Evolutionary conservation across 108 stramenopile species (phyloP).

Genomic region (Skeletonema potamos): DNA sequence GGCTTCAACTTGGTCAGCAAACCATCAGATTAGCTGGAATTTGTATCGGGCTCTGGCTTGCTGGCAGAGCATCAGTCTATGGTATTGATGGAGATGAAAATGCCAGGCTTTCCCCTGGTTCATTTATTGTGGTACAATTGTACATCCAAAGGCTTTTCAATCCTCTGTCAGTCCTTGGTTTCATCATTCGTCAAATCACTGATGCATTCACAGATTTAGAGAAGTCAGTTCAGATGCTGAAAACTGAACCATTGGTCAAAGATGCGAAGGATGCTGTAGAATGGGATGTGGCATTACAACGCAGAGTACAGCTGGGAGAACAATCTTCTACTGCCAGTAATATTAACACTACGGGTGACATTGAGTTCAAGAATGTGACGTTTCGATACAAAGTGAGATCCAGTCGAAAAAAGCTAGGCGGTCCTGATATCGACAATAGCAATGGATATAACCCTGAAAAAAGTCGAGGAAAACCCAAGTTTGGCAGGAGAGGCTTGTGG

Average conservation of each 20-base stretch:
- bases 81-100: constrained; percentile 10
- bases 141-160: constrained; percentile 47
- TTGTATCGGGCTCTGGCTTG: constrained; percentile 33
- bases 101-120: constrained; percentile 28
- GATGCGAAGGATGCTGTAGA: constrained; percentile 43
- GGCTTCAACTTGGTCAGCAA: constrained; percentile 46
- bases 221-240: constrained; percentile 43
- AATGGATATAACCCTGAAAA: constrained; percentile 4
- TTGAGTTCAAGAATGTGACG: constrained; percentile 37
- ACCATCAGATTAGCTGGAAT: constrained; percentile 30
- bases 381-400: constrained; percentile 45
- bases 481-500: constrained; percentile 29
- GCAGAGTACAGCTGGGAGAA: background rate
- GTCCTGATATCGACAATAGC: constrained; percentile 2
- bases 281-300: constrained; percentile 25
- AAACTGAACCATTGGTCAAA: constrained; percentile 24
- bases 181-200: constrained; percentile 40
- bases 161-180: constrained; percentile 42
- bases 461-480: constrained; percentile 10
- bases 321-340: background rate
- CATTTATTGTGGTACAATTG: constrained; percentile 48
- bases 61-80: constrained; percentile 43
- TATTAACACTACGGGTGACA: constrained; percentile 24
- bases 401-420: constrained; percentile 25
- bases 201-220: constrained; percentile 51